Percentiles rank a stretch among this genome's conserved stretches.
Evolutionary conservation across 805 yeast species (phyloP).

Genomic region (Candida adriatica): DNA sequence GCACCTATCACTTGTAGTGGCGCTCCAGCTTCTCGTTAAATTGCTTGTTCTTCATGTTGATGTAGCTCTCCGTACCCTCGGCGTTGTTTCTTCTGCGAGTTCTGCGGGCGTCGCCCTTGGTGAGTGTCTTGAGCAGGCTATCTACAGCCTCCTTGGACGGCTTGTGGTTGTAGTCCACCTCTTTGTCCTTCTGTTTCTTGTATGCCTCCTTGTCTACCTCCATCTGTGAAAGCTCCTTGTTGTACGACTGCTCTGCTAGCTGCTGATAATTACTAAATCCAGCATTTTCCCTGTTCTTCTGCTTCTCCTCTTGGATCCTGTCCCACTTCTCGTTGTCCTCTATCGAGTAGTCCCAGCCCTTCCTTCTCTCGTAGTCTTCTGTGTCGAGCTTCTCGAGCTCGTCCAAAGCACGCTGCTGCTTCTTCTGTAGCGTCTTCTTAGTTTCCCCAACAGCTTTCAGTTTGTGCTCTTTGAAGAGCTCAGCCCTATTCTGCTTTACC

Average conservation of each 20-base stretch:
- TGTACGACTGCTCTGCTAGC: constrained; percentile 55
- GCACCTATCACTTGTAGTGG: too few relatives aligned
- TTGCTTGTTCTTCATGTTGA: constrained; percentile 68
- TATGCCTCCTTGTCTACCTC: constrained; percentile 37
- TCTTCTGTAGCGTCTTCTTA: constrained; percentile 24
- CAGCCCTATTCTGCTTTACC: constrained; percentile 21
- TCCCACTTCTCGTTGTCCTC: constrained; percentile 66
- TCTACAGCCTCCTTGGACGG: constrained; percentile 32
- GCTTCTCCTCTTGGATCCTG: constrained; percentile 27
- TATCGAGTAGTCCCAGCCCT: constrained; percentile 50
- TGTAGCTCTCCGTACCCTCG: constrained; percentile 28
- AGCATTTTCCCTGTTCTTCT: constrained; percentile 23
- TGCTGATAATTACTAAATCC: constrained; percentile 45
- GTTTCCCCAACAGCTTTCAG: constrained; percentile 19
- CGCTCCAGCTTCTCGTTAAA: constrained; percentile 64
- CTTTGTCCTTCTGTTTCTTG: constrained; percentile 28
- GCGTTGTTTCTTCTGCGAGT: constrained; percentile 34
- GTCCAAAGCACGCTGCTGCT: constrained; percentile 30
- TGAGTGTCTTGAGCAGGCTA: constrained; percentile 24
- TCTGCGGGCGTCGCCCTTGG: constrained; percentile 22
- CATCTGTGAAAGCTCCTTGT: constrained; percentile 40
- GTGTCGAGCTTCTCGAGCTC: constrained; percentile 28
- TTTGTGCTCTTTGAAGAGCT: constrained; percentile 8
- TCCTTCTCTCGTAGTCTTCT: constrained; percentile 31
- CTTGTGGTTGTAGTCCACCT: constrained; percentile 24